Base-by-base conservation (phyloP, 257 asterid genomes). In the Scutellaria barbata region DNA sequence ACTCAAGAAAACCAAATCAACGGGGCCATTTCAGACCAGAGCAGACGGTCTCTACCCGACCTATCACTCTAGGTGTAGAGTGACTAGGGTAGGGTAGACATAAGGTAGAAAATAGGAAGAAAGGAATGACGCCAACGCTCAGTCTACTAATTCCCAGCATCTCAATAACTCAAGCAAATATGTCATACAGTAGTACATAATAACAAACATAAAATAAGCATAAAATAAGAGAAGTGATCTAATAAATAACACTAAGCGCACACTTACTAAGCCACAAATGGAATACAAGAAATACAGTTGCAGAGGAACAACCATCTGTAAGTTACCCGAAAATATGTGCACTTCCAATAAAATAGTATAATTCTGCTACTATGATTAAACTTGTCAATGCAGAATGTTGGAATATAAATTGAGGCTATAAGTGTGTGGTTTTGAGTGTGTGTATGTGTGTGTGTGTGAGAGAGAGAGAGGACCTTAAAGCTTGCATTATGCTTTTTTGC, bases 401-500 rank as follows among this genome's bases (percentile, higher is more conserved):
- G 40, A 12, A 17, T 25, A 69, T 30, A 68, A 41, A 63, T 13
- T 39, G 46, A 10, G 20, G 4, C 35, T 0, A 14, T 57, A 30
- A 5, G 41, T 41, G 39, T 12, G 77, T 40, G 66, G 3, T 30
- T 30, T 30, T 30, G 35, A 1, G 72, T 20, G 60, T 37, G 53
- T 39, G 55, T 3, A 8, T 18, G 40, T 13, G 37, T n/a, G 16
- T 10, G 71, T 12, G 66, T 30, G 48, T 55, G 63, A 65, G 54
- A 9, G 62, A 66, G 75, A 69, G 70, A 65, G 80, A 57, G 59
- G 63, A 95, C 99, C 99, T 88, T 73, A 95, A 83, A 73, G 96
- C 89, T 82, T 87, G 97, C 98, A 95, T 87, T 75, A 95, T 92
- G 84, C 97, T 87, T 79, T 87, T 85, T 76, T 95, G 99, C 86